Base-by-base conservation (phyloP, 116 monocot species). In the Zostera marina region DNA sequence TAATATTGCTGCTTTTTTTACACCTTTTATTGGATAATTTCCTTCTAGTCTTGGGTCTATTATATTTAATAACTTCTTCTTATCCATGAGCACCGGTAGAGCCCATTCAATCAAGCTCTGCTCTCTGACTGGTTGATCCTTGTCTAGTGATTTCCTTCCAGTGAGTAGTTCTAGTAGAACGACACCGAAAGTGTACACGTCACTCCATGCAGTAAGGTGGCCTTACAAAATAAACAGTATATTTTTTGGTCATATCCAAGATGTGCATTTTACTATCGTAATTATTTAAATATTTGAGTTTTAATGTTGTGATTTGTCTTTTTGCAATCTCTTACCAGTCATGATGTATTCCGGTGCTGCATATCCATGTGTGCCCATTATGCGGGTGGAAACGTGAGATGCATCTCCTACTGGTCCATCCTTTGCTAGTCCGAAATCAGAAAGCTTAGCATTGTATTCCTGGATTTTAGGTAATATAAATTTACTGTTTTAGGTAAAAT, bases 121-220 rank as follows among this genome's bases (percentile, higher is more conserved):
- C 56, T 83, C 80, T 13, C 70, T 44, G 0, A 66, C 63, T 0
- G 91, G 86, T n/a, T 82, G 76, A 16, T 71, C 68, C 63, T 72
- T 91, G 67, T 86, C 91, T 7, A 80, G 41, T 1, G 82, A 72
- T 61, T 69, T 85, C 41, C 79, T 68, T 2, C 91, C 91, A 1
- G 86, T 80, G 21, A 91, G 67, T 3, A 91, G 77, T 49, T 91
- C 91, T 2, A 86, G 73, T 20, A 91, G 76, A 11, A 91, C 82
- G 0, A 91, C 82, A 0, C 91, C 91, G 8, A 78, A 86, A 75
- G 82, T 82, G 52, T 91, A 91, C 2, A 91, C 91, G 41, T 91
- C 91, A 48, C 86, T 91, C 59, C 63, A 75, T 1, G 82, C 71
- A 9, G 77, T 82, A 46, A 91, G 46, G 69, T 91, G 91, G 3